Conservation (phyloP, 163 green algal genomes). For the Scenedesmus sp. region DNA sequence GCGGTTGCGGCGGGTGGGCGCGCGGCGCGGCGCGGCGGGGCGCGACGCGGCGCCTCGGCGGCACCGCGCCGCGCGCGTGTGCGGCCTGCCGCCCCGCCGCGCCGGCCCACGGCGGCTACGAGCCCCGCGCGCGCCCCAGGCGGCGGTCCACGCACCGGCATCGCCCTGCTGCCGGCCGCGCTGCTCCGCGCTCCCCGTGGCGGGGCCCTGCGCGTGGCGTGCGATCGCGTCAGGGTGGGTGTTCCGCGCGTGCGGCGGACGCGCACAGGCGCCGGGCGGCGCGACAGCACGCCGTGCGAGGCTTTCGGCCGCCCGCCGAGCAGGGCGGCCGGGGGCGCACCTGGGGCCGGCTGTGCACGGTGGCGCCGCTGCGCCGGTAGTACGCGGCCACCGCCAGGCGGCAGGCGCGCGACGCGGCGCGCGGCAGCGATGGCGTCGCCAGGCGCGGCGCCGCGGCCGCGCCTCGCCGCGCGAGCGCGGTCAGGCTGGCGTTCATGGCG, state of each 20-base stretch:
- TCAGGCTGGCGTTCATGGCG: too few species aligned
- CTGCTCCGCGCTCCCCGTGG: too few species aligned
- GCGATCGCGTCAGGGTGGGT: not conserved
- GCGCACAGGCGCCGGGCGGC: not conserved
- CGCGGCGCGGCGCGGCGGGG: not conserved
- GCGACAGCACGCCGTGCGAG: not conserved
- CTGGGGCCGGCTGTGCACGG: not conserved
- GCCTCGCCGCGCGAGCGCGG: too few species aligned
- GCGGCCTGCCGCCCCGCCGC: not conserved
- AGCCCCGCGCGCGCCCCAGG: too few species aligned
- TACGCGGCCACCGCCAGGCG: too few species aligned
- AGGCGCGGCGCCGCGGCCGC: too few species aligned
- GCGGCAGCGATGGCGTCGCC: too few species aligned
- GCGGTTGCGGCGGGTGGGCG: constrained; percentile 1
- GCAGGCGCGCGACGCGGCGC: too few species aligned
- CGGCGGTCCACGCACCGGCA: too few species aligned
- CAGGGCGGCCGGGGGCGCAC: not conserved
- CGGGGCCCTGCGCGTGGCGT: too few species aligned
- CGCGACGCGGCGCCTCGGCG: not conserved
- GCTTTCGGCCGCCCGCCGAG: not conserved
- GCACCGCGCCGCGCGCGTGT: not conserved
- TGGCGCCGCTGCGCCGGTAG: constrained; percentile 11
- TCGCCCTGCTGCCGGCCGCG: too few species aligned
- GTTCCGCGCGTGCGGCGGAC: not conserved
- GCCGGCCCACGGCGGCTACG: too few species aligned